Percentiles rank a stretch among this genome's conserved stretches.
These are phyloP conservation scores for Hysterium pulicare DNA, from an alignment of 2,329 filamentous ascomycete genomes.

Conservation along the genomic window DNA sequence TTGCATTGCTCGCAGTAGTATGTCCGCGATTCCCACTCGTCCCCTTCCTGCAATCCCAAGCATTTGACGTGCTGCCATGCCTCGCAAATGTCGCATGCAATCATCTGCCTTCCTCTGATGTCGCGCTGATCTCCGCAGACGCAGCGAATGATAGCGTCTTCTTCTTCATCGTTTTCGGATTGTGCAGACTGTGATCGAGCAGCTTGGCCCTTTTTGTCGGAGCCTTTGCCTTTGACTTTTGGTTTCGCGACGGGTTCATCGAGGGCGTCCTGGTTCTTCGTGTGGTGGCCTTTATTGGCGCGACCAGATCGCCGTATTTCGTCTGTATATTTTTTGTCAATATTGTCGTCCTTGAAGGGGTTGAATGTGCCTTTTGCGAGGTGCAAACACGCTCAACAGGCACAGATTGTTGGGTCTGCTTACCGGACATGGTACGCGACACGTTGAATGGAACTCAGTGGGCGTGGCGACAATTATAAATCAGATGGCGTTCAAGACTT, in stretches of 20 bases:
- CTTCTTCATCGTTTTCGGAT: constrained; percentile 52
- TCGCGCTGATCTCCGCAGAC: constrained; percentile 81
- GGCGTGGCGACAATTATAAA: constrained; percentile 26
- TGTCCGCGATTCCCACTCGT: constrained; percentile 47
- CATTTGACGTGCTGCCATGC: constrained; percentile 99
- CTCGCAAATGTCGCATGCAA: constrained; percentile 86
- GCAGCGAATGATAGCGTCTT: constrained; percentile 80
- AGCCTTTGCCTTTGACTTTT: constrained; percentile 45
- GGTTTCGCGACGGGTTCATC: constrained; percentile 40
- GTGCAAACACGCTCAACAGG: constrained; percentile 5
- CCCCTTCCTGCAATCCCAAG: constrained; percentile 75
- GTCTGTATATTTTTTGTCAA: constrained; percentile 45
- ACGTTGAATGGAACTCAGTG: constrained; percentile 26
- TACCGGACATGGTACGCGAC: constrained; percentile 57
- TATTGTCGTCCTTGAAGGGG: not conserved
- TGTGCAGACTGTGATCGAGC: constrained; percentile 26
- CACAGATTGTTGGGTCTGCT: constrained; percentile 42
- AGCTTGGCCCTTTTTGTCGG: constrained; percentile 46
- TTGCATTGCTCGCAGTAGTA: constrained; percentile 93
- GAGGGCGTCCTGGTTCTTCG: constrained; percentile 70
- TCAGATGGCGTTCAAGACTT: constrained; percentile 34
- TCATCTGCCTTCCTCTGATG: constrained; percentile 86
- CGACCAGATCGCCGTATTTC: constrained; percentile 93
- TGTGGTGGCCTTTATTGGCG: constrained; percentile 94
- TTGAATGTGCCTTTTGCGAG: not conserved